phyloP scores from a whole-genome alignment of 352 stramenopile species.

The Pythium rhizo-oryzae region DNA sequence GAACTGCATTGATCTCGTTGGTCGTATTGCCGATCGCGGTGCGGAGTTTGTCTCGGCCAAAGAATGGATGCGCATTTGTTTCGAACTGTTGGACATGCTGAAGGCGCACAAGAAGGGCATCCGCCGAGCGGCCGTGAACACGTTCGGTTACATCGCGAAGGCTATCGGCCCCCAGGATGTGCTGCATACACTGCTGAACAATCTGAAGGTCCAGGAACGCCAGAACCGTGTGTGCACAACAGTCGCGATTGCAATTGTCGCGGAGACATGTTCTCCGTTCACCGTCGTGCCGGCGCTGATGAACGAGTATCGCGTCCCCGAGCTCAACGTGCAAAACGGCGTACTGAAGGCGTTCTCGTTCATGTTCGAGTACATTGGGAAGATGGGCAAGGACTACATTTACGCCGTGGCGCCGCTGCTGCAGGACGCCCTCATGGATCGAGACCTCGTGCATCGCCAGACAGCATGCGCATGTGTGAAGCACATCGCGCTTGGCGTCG shows the following conservation, averaged over 20 bases:
- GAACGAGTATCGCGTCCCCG: conserved; percentile 99
- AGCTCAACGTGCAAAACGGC: conserved; percentile 99
- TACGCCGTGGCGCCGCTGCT: conserved; percentile 98
- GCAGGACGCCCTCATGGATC: conserved; percentile 99
- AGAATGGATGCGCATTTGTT: conserved; percentile 99
- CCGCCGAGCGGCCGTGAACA: conserved; percentile 97
- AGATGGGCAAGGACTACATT: conserved; percentile 99
- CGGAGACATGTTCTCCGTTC: conserved; percentile 99
- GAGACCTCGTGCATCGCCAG: conserved; percentile 98
- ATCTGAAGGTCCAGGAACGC: conserved; percentile 99
- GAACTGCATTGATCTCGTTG: conserved; percentile 99
- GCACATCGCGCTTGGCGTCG: conserved; percentile 97
- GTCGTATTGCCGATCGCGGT: conserved; percentile 97
- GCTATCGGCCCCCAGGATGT: conserved; percentile 99
- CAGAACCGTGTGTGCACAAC: conserved; percentile 99
- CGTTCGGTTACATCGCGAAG: conserved; percentile 99
- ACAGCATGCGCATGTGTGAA: conserved; percentile 98
- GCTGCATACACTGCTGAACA: conserved; percentile 98
- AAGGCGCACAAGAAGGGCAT: conserved; percentile 99
- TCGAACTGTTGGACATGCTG: conserved; percentile 99
- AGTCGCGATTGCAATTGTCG: conserved; percentile 99
- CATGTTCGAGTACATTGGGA: conserved; percentile 99
- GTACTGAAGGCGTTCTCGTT: conserved; percentile 99
- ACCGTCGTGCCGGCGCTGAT: conserved; percentile 99
- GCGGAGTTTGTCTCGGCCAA: conserved; percentile 97